Evolutionary conservation across 208 protist genomes (phyloP).

Genomic region (Wallacemonas sp.): DNA sequence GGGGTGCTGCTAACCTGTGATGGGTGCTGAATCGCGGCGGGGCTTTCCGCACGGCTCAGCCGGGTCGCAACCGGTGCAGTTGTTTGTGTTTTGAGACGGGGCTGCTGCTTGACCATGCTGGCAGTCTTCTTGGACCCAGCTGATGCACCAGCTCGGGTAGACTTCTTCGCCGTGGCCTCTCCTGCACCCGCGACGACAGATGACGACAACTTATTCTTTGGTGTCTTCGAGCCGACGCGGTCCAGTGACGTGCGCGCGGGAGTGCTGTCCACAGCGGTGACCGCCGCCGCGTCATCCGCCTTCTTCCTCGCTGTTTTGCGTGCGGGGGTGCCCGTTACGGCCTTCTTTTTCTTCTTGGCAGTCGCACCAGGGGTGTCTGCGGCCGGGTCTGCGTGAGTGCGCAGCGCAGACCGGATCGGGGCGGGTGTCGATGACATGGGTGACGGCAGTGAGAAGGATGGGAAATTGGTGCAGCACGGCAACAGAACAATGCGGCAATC

Average conservation of each 20-base stretch:
- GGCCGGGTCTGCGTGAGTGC: not conserved
- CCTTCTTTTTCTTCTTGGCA: conserved; percentile 4
- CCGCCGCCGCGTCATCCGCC: not conserved
- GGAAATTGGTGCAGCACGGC: no score
- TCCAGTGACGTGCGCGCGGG: not conserved
- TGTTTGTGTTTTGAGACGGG: not conserved
- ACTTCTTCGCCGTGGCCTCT: conserved; percentile 4
- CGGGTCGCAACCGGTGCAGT: no score
- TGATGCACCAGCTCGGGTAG: not conserved
- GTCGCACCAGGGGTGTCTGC: not conserved
- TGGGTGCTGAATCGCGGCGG: not conserved
- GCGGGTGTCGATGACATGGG: not conserved
- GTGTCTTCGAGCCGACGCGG: not conserved
- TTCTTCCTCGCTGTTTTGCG: conserved; percentile 9
- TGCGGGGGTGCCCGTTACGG: not conserved
- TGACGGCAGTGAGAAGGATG: not conserved
- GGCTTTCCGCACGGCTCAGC: not conserved
- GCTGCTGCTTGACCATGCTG: not conserved
- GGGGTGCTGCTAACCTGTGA: no score
- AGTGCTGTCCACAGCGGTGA: not conserved
- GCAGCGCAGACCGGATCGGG: not conserved
- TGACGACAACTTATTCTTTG: conserved; percentile 7
- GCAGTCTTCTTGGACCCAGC: not conserved
- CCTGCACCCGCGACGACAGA: conserved; percentile 13
- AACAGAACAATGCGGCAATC: no score